Base-by-base conservation (phyloP, 2,329 filamentous ascomycete genomes). In the Aspergillus brunneoviolaceus region DNA sequence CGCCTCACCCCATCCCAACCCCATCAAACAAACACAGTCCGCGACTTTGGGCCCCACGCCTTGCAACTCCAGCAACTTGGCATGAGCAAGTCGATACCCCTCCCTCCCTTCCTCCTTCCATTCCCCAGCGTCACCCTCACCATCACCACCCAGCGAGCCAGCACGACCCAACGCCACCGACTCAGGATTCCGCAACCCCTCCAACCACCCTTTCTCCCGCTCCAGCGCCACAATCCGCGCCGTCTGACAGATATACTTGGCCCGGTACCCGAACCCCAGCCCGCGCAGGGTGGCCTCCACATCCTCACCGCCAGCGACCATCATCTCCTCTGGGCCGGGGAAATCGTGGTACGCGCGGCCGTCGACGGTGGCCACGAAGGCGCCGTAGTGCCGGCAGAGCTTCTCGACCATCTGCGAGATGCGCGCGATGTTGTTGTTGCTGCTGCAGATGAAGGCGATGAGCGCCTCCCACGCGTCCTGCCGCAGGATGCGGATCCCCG, bases 351-450 rank as follows among this genome's bases (percentile, higher is more conserved):
- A 95, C 4, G 87, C 76, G 56, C 88, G 84, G 35, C 85, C 84
- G 29, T 86, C 88, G 56, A 96, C 75, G 48, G 87, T 82, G 1
- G 86, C 90, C 57, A 98, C 85, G 4, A 91, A 80, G 0, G 87
- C 85, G 0, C 95, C 95, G 70, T 97, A 99, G 70, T 96, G 85
- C 29, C 85, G 75, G 73, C 96, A 99, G 12, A 99, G 81, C 69
- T 96, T 98, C 67, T 96, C 88, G 23, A 94, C 92, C 95, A 99
- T 99, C 76, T 96, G 91, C 5, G 91, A 94, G 73, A 99, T 99
- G 45, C 95, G 87, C 2, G 88, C 85, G 62, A 99, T 99, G 73
- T 99, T 97, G 79, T 99, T 99, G 78, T 99, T 99, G 77, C 92
- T 96, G 77, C 93, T 97, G 82, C 95, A 99, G 65, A 99, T 99